These are phyloP conservation scores for Lachancea quebecensis DNA, from an alignment of 805 yeast species.

Conservation along the genomic window DNA sequence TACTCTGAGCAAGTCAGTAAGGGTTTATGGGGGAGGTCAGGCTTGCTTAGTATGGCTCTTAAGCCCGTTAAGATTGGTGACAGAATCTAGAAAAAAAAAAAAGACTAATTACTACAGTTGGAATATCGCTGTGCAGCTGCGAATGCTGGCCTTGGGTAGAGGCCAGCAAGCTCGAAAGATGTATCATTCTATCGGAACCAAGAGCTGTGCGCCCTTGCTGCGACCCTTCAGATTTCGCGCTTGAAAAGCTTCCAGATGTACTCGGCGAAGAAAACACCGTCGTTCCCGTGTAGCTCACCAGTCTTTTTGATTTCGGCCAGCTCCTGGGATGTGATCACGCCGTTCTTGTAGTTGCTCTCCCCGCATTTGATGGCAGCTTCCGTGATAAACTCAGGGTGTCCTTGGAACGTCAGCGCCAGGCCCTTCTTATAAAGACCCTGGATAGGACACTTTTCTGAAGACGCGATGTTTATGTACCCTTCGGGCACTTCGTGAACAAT, in stretches of 20 bases:
- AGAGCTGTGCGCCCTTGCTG: background rate
- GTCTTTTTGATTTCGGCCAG: background rate
- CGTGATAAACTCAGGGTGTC: slow-evolving; percentile 76
- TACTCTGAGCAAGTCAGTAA: too few species aligned
- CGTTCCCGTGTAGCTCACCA: background rate
- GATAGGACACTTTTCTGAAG: slow-evolving; percentile 45
- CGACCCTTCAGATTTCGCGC: slow-evolving; percentile 1
- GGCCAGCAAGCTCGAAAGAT: too few species aligned
- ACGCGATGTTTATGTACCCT: slow-evolving; percentile 42
- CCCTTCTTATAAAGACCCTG: slow-evolving; percentile 61
- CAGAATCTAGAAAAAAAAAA: too few species aligned
- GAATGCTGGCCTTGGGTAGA: too few species aligned
- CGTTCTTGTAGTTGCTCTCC: background rate
- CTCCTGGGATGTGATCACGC: background rate
- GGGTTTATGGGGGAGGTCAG: too few species aligned
- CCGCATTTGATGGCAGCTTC: slow-evolving; percentile 18
- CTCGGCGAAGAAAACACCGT: slow-evolving; percentile 5
- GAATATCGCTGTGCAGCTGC: too few species aligned
- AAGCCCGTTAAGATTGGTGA: too few species aligned
- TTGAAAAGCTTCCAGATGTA: slow-evolving; percentile 6
- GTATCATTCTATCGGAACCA: too few species aligned
- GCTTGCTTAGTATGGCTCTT: too few species aligned
- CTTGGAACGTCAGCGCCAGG: slow-evolving; percentile 65
- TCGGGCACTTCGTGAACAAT: slow-evolving; percentile 40
- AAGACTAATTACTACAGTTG: too few species aligned